Evolutionary conservation across 768 basidiomycete species (phyloP).

Genomic region (Mycena floridula): DNA sequence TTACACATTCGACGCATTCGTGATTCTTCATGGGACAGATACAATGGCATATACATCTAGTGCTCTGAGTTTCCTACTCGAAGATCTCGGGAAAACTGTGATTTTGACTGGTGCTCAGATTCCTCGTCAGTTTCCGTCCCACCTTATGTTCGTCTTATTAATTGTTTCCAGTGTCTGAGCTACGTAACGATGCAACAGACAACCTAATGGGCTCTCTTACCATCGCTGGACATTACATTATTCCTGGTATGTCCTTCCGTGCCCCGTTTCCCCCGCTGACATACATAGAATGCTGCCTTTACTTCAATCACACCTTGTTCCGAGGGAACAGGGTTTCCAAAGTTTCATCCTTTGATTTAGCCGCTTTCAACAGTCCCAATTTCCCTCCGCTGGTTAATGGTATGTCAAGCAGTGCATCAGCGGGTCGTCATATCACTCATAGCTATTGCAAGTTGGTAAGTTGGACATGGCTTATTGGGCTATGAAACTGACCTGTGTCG

Average conservation of each 20-base stretch:
- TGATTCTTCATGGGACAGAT: conserved; percentile 87
- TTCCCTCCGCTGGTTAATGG: conserved; percentile 79
- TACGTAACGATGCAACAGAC: conserved; percentile 92
- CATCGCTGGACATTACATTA: conserved; percentile 86
- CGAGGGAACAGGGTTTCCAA: conserved; percentile 85
- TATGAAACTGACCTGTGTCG: no score
- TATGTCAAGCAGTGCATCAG: conserved; percentile 19
- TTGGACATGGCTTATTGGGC: no score
- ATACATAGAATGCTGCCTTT: conserved; percentile 85
- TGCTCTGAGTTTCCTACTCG: conserved; percentile 84
- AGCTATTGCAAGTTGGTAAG: conserved; percentile 37
- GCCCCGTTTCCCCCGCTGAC: no score
- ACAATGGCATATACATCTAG: conserved; percentile 89
- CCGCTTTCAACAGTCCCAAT: conserved; percentile 82
- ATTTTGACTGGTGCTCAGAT: conserved; percentile 29
- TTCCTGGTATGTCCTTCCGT: conserved; percentile 57
- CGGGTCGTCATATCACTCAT: conserved; percentile 2
- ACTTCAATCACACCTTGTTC: conserved; percentile 86
- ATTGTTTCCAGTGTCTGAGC: conserved; percentile 88
- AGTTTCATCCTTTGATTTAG: conserved; percentile 73
- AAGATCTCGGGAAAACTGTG: conserved; percentile 90
- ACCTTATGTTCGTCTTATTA: background rate
- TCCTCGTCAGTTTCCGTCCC: background rate
- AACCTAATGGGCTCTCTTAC: conserved; percentile 86
- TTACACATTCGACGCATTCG: conserved; percentile 88